These are phyloP conservation scores for Epicoccum sorghinum DNA, from an alignment of 2,329 filamentous ascomycete genomes.

Conservation along the genomic window DNA sequence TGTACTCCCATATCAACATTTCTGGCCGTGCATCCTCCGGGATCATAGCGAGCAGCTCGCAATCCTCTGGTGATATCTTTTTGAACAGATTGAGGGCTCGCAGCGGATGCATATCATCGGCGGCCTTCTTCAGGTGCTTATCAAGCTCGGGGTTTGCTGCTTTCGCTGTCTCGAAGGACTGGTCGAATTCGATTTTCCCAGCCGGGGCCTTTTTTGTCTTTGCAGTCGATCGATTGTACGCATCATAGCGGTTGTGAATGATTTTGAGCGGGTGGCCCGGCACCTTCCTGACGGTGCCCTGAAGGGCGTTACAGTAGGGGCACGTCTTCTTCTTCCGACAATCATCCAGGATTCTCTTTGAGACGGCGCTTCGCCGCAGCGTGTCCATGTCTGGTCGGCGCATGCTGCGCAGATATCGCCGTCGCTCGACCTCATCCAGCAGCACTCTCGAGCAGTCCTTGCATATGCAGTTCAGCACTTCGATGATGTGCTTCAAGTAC, in stretches of 20 bases:
- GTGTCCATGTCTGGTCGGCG: constrained; percentile 85
- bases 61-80: constrained; percentile 81
- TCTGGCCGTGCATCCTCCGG: constrained; percentile 87
- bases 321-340: constrained; percentile 87
- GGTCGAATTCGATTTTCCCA: constrained; percentile 83
- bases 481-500: constrained; percentile 91
- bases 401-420: constrained; percentile 78
- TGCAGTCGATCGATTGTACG: constrained; percentile 87
- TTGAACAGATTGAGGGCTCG: constrained; percentile 91
- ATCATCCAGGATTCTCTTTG: constrained; percentile 86
- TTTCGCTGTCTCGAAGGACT: constrained; percentile 81
- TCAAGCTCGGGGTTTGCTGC: constrained; percentile 82
- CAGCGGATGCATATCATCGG: constrained; percentile 92
- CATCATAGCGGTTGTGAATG: constrained; percentile 87
- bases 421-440: constrained; percentile 79
- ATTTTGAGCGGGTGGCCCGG: constrained; percentile 85
- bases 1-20: constrained; percentile 96
- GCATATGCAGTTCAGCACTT: constrained; percentile 93
- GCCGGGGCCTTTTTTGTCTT: constrained; percentile 81
- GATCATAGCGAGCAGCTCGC: constrained; percentile 88
- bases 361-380: constrained; percentile 78
- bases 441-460: constrained; percentile 87
- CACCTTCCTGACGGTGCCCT: constrained; percentile 91
- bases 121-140: constrained; percentile 87
- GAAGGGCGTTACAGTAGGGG: constrained; percentile 78